Base-by-base conservation (phyloP, 345 rosid species). In the Crucihimalaya himalaica region DNA sequence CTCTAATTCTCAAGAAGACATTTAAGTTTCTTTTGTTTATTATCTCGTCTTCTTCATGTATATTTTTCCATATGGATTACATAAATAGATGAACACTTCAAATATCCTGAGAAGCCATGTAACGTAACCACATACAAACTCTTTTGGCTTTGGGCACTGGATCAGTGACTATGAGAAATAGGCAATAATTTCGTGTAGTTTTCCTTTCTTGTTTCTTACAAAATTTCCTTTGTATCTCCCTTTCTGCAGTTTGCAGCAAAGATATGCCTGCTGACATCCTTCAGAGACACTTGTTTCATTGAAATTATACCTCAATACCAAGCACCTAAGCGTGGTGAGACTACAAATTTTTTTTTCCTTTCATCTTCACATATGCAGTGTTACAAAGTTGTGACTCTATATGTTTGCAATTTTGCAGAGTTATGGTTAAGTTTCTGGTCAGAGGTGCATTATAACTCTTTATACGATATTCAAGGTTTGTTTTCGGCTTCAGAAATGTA, bases 391-490 rank as follows among this genome's bases (percentile, higher is more conserved):
- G 18, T 63, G 75, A 28, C 34, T 52, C 14, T 48, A 25, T 32
- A 40, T 75, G 23, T 54, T 60, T 68, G 53, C 3, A 63, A 68
- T 71, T 51, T 53, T 83, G 89, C 95, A 94, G 98, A 85, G 83
- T 73, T 94, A 73, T 94, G 98, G 98, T 84, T 94, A 74, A 94
- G 97, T 78, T 94, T 94, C 83, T 94, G 98, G 98, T 89, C 95
- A 12, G 97, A 94, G 84, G 97, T 94, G 50, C 98, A 94, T 71
- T 94, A 91, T 78, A 94, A 94, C 83, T 94, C 97, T n/a, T 84
- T 94, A 48, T 91, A 91, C 63, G 95, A 86, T 42, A 81, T 86
- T 52, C 86, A 78, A 88, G 96, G 98, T 91, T 70, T 53, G 87
- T 84, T 74, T 35, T 21, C 5, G 16, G 23, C 18, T 37, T 40